Conservation (phyloP, 1,139 yeast genomes). For the Protomyces inundatus region DNA sequence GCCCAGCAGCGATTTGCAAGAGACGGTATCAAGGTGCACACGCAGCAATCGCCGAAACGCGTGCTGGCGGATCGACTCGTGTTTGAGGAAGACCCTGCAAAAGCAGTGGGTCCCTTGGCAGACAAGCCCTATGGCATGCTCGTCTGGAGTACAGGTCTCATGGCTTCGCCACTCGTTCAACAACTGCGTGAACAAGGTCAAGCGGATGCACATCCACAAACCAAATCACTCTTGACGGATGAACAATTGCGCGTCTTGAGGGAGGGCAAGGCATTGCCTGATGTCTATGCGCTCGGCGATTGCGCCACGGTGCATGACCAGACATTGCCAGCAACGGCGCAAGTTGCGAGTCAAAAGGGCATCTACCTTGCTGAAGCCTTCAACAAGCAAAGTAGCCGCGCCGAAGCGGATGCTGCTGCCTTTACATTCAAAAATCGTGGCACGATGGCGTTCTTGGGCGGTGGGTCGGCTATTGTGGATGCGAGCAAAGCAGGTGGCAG, state of each 20-base stretch:
- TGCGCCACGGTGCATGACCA: conserved; percentile 55
- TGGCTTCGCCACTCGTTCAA: conserved; percentile 33
- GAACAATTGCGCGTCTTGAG: conserved; percentile 54
- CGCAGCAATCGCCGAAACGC: conserved; percentile 38
- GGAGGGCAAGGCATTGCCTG: conserved; percentile 50
- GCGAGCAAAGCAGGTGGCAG: conserved; percentile 43
- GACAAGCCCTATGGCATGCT: conserved; percentile 44
- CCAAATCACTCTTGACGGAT: conserved; percentile 33
- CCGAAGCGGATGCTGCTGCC: conserved; percentile 44
- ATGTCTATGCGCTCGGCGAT: conserved; percentile 63
- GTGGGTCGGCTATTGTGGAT: conserved; percentile 59
- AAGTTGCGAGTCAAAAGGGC: conserved; percentile 22
- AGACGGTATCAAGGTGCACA: conserved; percentile 54
- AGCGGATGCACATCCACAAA: neutral
- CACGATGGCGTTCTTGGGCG: conserved; percentile 58
- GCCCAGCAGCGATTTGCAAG: conserved; percentile 56
- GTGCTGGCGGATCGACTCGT: conserved; percentile 38
- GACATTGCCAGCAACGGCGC: conserved; percentile 22
- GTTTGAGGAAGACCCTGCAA: conserved; percentile 51
- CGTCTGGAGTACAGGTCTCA: conserved; percentile 64
- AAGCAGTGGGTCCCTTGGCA: conserved; percentile 37
- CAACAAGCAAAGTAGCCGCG: conserved; percentile 32
- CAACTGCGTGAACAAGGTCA: neutral
- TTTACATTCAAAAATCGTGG: conserved; percentile 57
- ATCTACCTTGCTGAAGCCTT: conserved; percentile 48